A percentile compares a stretch with the other conserved stretches of the same genome.
These are phyloP conservation scores for Leccinum subgranulosum DNA, from an alignment of 768 basidiomycete genomes.

Conservation along the genomic window DNA sequence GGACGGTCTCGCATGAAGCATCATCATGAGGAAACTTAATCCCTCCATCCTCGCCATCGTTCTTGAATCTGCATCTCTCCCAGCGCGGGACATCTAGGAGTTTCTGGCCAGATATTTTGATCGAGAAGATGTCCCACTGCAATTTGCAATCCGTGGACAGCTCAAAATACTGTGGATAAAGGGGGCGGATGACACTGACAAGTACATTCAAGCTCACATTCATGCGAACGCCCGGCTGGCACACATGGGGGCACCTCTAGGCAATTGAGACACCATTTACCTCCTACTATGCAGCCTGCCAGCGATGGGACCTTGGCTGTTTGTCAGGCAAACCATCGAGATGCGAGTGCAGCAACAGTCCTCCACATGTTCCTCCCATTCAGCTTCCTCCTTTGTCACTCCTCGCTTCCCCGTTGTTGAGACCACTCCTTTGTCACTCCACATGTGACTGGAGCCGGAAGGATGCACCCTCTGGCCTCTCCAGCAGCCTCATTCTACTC, in stretches of 20 bases:
- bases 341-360: no score
- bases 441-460: no score
- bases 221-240: neutral
- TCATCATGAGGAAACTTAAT: neutral
- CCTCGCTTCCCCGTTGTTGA: no score
- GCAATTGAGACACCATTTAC: neutral
- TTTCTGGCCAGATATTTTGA: neutral
- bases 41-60: neutral
- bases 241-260: neutral
- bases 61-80: neutral
- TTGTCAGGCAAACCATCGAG: neutral
- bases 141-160: neutral
- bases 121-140: neutral
- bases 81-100: neutral
- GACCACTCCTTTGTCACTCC: no score
- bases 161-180: neutral
- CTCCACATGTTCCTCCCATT: no score
- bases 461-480: no score
- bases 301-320: neutral
- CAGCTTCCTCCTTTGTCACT: no score
- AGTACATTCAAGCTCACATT: neutral
- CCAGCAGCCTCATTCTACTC: no score
- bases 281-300: neutral
- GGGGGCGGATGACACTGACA: neutral
- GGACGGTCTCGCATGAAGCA: neutral